Base-by-base conservation (phyloP, 2,329 filamentous ascomycete genomes). In the Fonsecaea monophora region DNA sequence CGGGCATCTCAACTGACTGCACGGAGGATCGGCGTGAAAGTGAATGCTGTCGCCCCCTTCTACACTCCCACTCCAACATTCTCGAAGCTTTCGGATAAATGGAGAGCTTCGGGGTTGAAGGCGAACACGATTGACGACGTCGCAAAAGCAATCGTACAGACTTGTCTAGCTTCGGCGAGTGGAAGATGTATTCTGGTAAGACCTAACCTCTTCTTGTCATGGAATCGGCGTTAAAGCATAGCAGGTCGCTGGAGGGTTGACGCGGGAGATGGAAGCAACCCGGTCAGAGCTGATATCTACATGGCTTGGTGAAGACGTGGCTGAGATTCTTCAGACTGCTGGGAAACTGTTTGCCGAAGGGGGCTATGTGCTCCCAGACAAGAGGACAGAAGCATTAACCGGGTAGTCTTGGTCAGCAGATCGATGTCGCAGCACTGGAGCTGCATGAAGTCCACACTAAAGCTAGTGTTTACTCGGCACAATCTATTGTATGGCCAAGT, bases 31-130 rank as follows among this genome's bases (percentile, higher is more conserved):
- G 73, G 74, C 15, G 76, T 83, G 3, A 74, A 80, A 13, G 76
- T 80, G n/a, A 84, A 84, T 69, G 80, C 78, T 4, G 75, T 84
- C n/a, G 82, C 81, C 8, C 82, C 82, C 1, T 84, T 82, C 73
- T 77, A 82, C 10, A 84, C 82, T 0, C 79, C 81, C 2, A 83
- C 82, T 13, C 76, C 79, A 53, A 78, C 83, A 18, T 79, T 82
- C 0, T 74, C 74, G 13, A 76, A 78, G 1, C 79, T 82, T 62
- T 73, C 76, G 1, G 70, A 76, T 8, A 65, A 70, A 30, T 84
- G 81, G 81, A 71, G 73, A 25, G 73, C 75, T 21, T 73, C 75
- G 21, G 78, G 78, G 0, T 72, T 83, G 55, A 78, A 80, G 0
- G 73, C 79, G 40, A 83, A 83, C 66, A 78, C 76, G 0, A 76